Evolutionary conservation across 768 basidiomycete genomes (phyloP), one percentile per base, ranked within the genome.

Genomic region (Agrocybe pediades): DNA sequence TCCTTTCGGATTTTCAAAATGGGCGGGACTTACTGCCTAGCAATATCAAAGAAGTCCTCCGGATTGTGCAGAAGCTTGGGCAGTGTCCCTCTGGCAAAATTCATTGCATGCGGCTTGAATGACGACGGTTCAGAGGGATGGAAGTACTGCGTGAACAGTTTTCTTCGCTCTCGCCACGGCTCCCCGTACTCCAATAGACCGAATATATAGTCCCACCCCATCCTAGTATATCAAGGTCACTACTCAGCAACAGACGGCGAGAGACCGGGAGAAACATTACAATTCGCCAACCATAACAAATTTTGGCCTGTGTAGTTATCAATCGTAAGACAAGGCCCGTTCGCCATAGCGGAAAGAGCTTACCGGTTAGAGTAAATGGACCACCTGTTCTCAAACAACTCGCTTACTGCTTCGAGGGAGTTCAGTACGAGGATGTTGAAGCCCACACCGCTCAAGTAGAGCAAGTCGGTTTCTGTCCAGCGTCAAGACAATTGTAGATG

Each of bases 171-270:
- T 44, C 67, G 72, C 79, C 80, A 80, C 27, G 46, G 40, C 27
- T 69, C 63, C 20, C 74, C 73, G 41, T 79, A 79, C 2, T 65
- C 67, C 70, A 77, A 70, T 26, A 71, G 59, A 2, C 67, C 66
- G 44, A 79, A 69, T 40, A 69, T 61, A 69, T 72, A 77, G 21
- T 67, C 68, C 61, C 71, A 74, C 2, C 76, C 76, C 64, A 77
- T 74, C 25, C 79, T 78, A 4, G 3, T n/a, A n/a, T n/a, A 9
- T n/a, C n/a, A n/a, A n/a, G n/a, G n/a, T n/a, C n/a, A n/a, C n/a
- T n/a, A 23, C 9, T 13, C 44, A 27, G 19, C n/a, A n/a, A n/a
- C 13, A 7, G 7, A 30, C 7, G 29, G 29, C 15, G 7, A 7
- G 15, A 15, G 7, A 30, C 8, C 15, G 29, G 8, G 15, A 15